Evolutionary conservation across 768 basidiomycete genomes (phyloP).

Genomic region (Mycena leptocephala): DNA sequence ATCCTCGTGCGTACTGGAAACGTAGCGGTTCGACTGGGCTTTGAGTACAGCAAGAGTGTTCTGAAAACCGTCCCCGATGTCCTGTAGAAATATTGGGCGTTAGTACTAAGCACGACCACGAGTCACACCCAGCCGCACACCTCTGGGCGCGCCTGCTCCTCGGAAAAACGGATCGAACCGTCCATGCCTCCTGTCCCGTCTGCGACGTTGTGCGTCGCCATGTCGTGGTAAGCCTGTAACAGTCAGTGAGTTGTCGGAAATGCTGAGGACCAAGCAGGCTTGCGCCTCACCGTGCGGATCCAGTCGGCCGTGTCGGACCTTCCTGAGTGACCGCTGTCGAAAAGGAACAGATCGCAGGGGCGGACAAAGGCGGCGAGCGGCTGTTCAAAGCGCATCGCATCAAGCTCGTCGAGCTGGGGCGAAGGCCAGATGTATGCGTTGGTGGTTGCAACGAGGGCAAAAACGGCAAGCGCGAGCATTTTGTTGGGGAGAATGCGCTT

Average conservation of each 20-base stretch:
- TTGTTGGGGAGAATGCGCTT: no score
- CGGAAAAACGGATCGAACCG: constrained; percentile 41
- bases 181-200: constrained; percentile 46
- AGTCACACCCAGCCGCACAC: background rate
- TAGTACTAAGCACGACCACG: background rate
- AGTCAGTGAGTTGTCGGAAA: background rate
- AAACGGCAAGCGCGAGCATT: no score
- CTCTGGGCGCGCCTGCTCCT: constrained; percentile 22
- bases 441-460: background rate
- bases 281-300: constrained; percentile 8
- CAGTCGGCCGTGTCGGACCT: constrained; percentile 10
- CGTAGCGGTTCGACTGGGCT: background rate
- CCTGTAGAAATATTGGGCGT: background rate
- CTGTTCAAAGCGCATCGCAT: background rate
- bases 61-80: background rate
- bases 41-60: background rate
- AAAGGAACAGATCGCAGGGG: background rate
- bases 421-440: constrained; percentile 2
- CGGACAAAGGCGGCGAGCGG: background rate
- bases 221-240: constrained; percentile 43
- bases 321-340: background rate
- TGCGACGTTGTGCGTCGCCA: constrained; percentile 41
- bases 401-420: constrained; percentile 12
- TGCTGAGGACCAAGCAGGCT: background rate
- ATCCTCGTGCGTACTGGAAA: background rate